Evolutionary conservation across 257 asterid genomes (phyloP).

Genomic region (Solanum chiquidenum): DNA sequence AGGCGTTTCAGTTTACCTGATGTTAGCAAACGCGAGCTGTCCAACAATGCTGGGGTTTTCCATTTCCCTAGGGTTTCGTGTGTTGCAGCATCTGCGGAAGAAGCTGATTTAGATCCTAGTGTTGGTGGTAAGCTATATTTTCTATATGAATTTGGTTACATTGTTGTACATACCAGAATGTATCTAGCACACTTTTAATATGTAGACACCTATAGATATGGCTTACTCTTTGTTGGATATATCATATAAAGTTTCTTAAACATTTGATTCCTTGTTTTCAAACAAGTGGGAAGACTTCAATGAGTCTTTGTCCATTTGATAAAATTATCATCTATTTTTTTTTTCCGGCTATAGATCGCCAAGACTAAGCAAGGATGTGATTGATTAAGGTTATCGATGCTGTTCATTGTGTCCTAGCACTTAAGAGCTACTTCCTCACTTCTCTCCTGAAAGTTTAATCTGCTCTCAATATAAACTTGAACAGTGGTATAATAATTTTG

Average conservation of each 20-base stretch:
- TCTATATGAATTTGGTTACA: background rate
- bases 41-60: conserved; percentile 51
- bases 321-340: background rate
- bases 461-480: background rate
- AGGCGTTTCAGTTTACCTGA: conserved; percentile 86
- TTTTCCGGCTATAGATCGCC: background rate
- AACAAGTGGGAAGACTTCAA: background rate
- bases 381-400: background rate
- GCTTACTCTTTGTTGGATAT: background rate
- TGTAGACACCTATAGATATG: background rate
- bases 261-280: background rate
- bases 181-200: background rate
- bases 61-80: conserved; percentile 85
- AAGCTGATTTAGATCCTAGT: conserved; percentile 62
- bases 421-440: background rate
- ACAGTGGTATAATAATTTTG: background rate
- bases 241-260: background rate
- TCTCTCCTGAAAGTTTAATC: background rate
- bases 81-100: conserved; percentile 78
- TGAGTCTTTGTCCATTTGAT: background rate
- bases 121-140: conserved; percentile 50
- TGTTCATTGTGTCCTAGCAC: background rate
- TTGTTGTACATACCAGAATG: background rate
- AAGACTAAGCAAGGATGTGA: background rate
- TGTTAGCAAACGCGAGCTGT: conserved; percentile 48